A percentile compares a stretch with the other conserved stretches of the same genome.
Conservation (phyloP, 1,284 basidiomycete species). For the Moniliophthora roreri region DNA sequence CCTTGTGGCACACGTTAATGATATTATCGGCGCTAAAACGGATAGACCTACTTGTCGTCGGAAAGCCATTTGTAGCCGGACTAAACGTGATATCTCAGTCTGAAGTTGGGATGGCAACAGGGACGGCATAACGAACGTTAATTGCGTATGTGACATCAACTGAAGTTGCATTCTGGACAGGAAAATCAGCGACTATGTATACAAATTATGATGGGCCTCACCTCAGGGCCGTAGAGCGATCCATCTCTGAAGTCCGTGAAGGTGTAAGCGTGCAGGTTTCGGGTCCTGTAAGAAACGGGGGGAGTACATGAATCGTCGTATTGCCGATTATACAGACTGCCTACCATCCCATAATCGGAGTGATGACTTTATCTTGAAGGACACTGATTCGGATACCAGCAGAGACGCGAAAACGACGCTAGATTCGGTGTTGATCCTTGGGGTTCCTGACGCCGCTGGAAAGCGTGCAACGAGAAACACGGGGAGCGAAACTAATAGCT, state of each 20-base stretch:
- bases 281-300: conserved; percentile 16
- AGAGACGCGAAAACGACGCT: conserved; percentile 27
- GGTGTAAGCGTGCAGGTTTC: conserved; percentile 27
- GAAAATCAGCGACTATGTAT: background rate
- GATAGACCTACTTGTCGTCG: conserved; percentile 22
- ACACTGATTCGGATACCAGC: conserved; percentile 26
- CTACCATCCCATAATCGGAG: conserved; percentile 29
- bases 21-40: background rate
- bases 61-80: conserved; percentile 24
- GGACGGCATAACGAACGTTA: background rate
- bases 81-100: conserved; percentile 12
- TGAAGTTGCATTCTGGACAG: background rate
- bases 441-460: conserved; percentile 12
- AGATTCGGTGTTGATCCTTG: conserved; percentile 23
- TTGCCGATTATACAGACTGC: conserved; percentile 4
- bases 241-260: conserved; percentile 30
- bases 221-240: conserved; percentile 26
- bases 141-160: background rate
- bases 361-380: conserved; percentile 28
- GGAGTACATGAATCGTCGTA: background rate
- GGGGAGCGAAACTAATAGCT: conserved; percentile 4
- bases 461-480: background rate
- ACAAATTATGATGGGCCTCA: conserved; percentile 7
- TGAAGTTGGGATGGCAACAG: background rate
- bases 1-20: conserved; percentile 6